Evolutionary conservation across 176 grass and related monocot genomes (phyloP).

Genomic region (Oryza meridionalis): DNA sequence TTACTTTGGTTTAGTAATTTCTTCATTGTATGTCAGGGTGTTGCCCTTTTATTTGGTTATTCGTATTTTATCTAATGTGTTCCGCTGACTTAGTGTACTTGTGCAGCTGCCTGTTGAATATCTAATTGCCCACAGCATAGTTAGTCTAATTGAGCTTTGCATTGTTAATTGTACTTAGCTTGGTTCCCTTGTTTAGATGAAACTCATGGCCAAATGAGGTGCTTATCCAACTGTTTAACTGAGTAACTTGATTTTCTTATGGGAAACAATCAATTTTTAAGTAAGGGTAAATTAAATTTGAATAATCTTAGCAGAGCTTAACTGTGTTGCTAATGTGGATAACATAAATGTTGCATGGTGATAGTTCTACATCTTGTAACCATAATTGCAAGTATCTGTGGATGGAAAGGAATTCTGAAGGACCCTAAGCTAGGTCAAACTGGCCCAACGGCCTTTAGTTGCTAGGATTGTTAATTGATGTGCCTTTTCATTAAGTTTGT

Average conservation of each 20-base stretch:
- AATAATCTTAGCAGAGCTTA: not conserved
- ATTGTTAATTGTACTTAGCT: not conserved
- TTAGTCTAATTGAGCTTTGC: not conserved
- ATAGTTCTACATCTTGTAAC: not conserved
- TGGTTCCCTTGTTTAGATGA: not conserved
- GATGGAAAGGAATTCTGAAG: slow-evolving; percentile 1
- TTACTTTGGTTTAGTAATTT: not conserved
- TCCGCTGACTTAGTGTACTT: not conserved
- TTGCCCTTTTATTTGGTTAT: not conserved
- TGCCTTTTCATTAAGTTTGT: not conserved
- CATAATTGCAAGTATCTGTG: not conserved
- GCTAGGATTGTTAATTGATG: not conserved
- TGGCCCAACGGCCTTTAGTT: not conserved
- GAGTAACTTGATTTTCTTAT: slow-evolving; percentile 1
- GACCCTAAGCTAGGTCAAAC: slow-evolving; percentile 23
- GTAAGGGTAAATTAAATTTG: not conserved
- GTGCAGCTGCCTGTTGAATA: not conserved
- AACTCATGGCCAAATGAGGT: not conserved
- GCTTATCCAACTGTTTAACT: slow-evolving; percentile 13
- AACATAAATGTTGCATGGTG: not conserved
- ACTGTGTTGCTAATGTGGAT: not conserved
- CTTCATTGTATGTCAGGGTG: not conserved
- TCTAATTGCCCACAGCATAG: not conserved
- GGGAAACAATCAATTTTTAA: not conserved
- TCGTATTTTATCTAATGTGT: not conserved